A percentile compares a stretch with the other conserved stretches of the same genome.
phyloP scores from a whole-genome alignment of 352 stramenopile species.

The Globisporangium spiculum region DNA sequence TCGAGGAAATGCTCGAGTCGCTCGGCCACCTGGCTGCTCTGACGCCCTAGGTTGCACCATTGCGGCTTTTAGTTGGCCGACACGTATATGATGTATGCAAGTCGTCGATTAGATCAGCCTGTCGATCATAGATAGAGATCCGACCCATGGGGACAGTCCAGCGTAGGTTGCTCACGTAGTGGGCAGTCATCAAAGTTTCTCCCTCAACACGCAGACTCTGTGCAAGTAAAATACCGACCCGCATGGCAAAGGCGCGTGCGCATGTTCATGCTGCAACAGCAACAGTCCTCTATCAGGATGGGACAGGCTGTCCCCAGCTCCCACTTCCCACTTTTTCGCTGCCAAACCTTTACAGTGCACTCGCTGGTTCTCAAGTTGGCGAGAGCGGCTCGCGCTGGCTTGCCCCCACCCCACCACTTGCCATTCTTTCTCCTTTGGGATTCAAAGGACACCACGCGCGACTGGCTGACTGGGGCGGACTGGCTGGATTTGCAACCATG shows the following conservation, averaged over 20 bases:
- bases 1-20: no score
- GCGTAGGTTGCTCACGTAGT: background rate
- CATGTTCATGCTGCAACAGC: background rate
- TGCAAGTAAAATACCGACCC: background rate
- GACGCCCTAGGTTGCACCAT: background rate
- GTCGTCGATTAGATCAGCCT: background rate
- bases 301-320: background rate
- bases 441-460: background rate
- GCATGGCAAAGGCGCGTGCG: background rate
- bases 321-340: background rate
- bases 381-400: background rate
- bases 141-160: background rate
- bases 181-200: background rate
- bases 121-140: no score
- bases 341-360: background rate
- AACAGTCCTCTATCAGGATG: background rate
- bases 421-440: background rate
- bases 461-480: background rate
- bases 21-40: background rate
- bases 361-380: background rate
- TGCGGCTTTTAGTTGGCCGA: background rate
- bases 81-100: background rate
- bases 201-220: background rate
- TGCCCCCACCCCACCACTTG: background rate
- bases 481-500: constrained; percentile 1